Base-by-base conservation (phyloP, 2,329 filamentous ascomycete genomes). In the Aureobasidium musti region DNA sequence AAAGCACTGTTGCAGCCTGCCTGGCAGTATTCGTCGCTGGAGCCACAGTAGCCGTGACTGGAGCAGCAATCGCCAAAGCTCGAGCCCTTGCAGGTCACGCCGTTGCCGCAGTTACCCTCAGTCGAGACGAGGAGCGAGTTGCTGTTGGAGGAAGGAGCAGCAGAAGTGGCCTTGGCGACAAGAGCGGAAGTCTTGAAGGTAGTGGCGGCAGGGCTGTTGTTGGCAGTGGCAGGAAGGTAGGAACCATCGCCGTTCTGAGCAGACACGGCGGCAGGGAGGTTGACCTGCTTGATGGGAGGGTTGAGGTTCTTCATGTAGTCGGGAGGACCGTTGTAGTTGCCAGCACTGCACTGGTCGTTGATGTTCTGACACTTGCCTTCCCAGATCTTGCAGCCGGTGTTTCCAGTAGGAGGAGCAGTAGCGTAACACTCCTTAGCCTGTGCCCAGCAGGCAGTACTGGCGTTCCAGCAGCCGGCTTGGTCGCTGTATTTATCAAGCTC, bases 371-470 rank as follows among this genome's bases (percentile, higher is more conserved):
- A 92, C 78, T 88, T 89, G 14, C 77, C 73, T 72, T 86, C 83
- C 86, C 86, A 91, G 39, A 83, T 77, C 56, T 82, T 76, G 77
- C 90, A 92, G 70, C 84, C 84, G 1, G 76, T 77, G 69, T 78
- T 77, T 1, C 89, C 89, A 1, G 86, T 87, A 1, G 87, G 84
- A 14, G 84, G 84, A 2, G 85, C 82, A 6, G 77, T 75, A 52
- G 80, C 75, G 77, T 84, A 91, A 80, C 90, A 92, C n/a, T 70
- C 73, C 2, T 82, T 76, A 35, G 78, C 77, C 78, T 91, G 87
- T 30, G 76, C 73, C 80, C 82, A 91, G 81, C 79, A 81, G 13
- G 68, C 67, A 35, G 66, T 68, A 54, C 67, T 68, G 30, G 70
- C 68, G 50, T 69, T 67, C 66, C 68, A 71, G 65, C 70, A 71